Conservation (phyloP, 2,329 filamentous ascomycete genomes). For the Coniochaeta hoffmannii region DNA sequence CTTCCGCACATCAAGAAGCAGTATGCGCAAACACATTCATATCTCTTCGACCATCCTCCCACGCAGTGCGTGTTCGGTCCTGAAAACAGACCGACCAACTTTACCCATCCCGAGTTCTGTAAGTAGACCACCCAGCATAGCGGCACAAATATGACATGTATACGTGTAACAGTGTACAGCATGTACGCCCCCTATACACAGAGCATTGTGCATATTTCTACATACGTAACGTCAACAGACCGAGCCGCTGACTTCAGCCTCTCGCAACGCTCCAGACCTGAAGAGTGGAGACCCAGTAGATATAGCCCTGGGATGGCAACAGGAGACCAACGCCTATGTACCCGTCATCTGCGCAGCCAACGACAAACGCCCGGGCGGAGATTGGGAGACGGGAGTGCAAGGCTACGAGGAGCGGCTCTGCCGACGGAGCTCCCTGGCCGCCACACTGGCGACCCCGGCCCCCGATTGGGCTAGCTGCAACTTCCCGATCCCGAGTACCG, state of each 20-base stretch:
- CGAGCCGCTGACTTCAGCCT: not conserved
- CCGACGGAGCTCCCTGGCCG: slow-evolving; percentile 65
- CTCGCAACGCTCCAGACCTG: slow-evolving; percentile 27
- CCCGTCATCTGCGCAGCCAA: slow-evolving; percentile 69
- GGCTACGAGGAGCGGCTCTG: slow-evolving; percentile 68
- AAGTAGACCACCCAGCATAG: slow-evolving; percentile 4
- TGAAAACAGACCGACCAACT: slow-evolving; percentile 25
- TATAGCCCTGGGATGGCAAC: slow-evolving; percentile 50
- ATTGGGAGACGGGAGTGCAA: slow-evolving; percentile 61
- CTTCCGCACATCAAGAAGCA: slow-evolving; percentile 56
- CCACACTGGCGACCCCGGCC: slow-evolving; percentile 57
- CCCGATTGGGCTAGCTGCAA: slow-evolving; percentile 40
- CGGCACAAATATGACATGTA: not conserved
- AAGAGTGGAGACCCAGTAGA: slow-evolving; percentile 52
- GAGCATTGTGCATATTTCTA: not conserved
- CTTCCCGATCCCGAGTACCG: slow-evolving; percentile 65
- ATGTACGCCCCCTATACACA: not conserved
- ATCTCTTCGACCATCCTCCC: slow-evolving; percentile 46
- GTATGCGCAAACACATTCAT: slow-evolving; percentile 51
- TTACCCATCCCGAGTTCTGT: slow-evolving; percentile 37
- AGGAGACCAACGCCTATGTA: slow-evolving; percentile 32
- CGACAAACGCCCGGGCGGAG: slow-evolving; percentile 69
- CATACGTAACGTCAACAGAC: not conserved
- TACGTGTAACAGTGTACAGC: slow-evolving; percentile 1
- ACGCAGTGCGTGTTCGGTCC: slow-evolving; percentile 37